A percentile compares a stretch with the other conserved stretches of the same genome.
Conservation (phyloP, 2,329 filamentous ascomycete genomes). For the Alternaria arbusti region DNA sequence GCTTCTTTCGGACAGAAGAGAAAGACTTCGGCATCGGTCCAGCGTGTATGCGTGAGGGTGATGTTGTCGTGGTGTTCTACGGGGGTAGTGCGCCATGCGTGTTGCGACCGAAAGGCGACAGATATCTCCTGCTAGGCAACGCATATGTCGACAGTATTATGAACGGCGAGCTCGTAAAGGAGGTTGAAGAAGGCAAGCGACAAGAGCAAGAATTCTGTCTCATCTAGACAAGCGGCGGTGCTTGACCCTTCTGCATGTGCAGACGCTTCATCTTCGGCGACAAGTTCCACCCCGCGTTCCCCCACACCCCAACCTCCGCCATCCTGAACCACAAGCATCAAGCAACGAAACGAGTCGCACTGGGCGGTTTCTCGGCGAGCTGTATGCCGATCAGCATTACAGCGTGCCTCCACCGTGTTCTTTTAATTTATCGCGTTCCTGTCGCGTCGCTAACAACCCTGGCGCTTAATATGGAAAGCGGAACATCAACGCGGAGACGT, state of each 20-base stretch:
- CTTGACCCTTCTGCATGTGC: neutral
- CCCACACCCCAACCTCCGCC: neutral
- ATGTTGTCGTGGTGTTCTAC: slow-evolving; percentile 10
- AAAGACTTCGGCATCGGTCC: slow-evolving; percentile 6
- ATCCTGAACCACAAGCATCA: neutral
- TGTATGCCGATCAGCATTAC: neutral
- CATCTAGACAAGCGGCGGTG: neutral
- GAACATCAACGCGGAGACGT: slow-evolving; percentile 13
- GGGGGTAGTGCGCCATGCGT: slow-evolving; percentile 1
- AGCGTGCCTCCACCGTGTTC: slow-evolving; percentile 18
- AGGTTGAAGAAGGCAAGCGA: neutral
- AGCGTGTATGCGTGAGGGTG: slow-evolving; percentile 7
- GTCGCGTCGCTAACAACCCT: slow-evolving; percentile 13
- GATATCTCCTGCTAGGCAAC: slow-evolving; percentile 5
- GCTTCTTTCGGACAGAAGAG: neutral
- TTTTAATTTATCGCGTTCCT: slow-evolving; percentile 27
- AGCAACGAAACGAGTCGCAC: neutral
- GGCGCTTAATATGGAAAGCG: slow-evolving; percentile 25
- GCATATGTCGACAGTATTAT: slow-evolving; percentile 12
- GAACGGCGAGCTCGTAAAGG: neutral
- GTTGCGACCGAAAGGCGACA: neutral
- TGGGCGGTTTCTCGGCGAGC: neutral
- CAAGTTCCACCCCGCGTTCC: neutral
- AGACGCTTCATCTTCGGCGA: neutral
- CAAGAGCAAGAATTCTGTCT: slow-evolving; percentile 6